Conservation (phyloP, 2,329 filamentous ascomycete genomes). For the Nakataea oryzae region DNA sequence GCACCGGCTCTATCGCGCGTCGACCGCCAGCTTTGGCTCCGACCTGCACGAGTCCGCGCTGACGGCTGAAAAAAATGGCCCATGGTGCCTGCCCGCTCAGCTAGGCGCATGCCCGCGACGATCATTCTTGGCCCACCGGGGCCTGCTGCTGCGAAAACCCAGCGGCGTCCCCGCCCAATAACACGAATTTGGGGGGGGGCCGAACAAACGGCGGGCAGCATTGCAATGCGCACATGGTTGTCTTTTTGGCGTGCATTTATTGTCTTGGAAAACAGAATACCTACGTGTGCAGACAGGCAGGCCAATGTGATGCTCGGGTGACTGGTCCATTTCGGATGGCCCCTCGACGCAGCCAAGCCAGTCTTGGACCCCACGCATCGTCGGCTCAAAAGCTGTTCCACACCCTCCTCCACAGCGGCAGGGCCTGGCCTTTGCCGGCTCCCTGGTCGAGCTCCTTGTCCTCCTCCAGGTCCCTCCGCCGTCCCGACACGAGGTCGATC, state of each 20-base stretch:
- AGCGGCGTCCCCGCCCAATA: background rate
- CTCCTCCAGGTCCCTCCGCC: constrained; percentile 43
- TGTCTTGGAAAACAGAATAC: background rate
- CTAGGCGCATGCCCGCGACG: too few relatives aligned
- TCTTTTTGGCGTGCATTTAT: background rate
- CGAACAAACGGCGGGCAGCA: too few relatives aligned
- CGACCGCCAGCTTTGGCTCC: background rate
- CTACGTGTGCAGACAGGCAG: background rate
- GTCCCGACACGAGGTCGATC: constrained; percentile 46
- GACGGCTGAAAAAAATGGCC: background rate
- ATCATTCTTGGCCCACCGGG: background rate
- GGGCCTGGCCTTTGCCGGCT: constrained; percentile 11
- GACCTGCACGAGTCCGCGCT: background rate
- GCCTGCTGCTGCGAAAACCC: too few relatives aligned
- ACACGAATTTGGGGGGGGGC: too few relatives aligned
- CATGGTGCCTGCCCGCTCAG: too few relatives aligned
- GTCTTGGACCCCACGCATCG: too few relatives aligned
- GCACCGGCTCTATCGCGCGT: background rate
- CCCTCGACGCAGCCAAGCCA: too few relatives aligned
- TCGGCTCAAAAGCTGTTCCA: constrained; percentile 27
- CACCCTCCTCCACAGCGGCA: constrained; percentile 31
- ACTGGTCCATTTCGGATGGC: background rate
- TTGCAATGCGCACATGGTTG: too few relatives aligned
- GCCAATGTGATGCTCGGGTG: background rate
- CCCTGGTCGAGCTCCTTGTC: constrained; percentile 20